phyloP scores from a whole-genome alignment of 2,329 filamentous ascomycete genomes.

The Hymenoscyphus scutula region DNA sequence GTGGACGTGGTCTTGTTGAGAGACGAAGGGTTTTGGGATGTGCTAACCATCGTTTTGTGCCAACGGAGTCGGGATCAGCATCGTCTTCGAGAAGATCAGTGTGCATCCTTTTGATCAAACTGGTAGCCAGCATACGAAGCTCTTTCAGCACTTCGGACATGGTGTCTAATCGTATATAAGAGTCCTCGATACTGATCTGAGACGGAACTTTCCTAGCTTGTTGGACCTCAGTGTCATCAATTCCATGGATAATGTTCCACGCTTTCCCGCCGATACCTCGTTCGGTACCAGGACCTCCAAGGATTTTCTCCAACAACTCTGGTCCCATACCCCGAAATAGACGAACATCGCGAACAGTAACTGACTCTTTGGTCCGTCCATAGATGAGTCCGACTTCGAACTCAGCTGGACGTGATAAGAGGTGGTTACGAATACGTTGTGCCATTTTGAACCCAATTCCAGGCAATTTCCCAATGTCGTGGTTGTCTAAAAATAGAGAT shows the following conservation, averaged over 20 bases:
- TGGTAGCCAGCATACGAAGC: slow-evolving; percentile 64
- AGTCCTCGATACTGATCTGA: slow-evolving; percentile 94
- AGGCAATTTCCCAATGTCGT: slow-evolving; percentile 77
- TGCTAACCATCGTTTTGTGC: slow-evolving; percentile 64
- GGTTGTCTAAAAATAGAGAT: slow-evolving; percentile 67
- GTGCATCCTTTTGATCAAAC: slow-evolving; percentile 75
- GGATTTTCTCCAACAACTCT: slow-evolving; percentile 62
- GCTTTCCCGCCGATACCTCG: slow-evolving; percentile 69
- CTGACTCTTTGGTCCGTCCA: slow-evolving; percentile 49
- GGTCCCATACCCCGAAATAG: slow-evolving; percentile 61
- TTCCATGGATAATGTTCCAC: slow-evolving; percentile 78
- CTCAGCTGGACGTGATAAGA: slow-evolving; percentile 46
- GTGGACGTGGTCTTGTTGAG: slow-evolving; percentile 65
- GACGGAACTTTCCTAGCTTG: slow-evolving; percentile 69
- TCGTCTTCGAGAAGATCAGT: slow-evolving; percentile 62
- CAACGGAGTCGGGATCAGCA: slow-evolving; percentile 20
- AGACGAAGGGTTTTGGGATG: slow-evolving; percentile 79
- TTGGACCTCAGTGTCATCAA: slow-evolving; percentile 73
- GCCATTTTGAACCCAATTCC: slow-evolving; percentile 82
- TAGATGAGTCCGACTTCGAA: slow-evolving; percentile 47
- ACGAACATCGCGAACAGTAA: slow-evolving; percentile 67
- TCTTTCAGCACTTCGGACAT: slow-evolving; percentile 64
- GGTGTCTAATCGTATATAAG: slow-evolving; percentile 70
- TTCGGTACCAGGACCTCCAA: slow-evolving; percentile 68
- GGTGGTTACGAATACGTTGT: slow-evolving; percentile 60